Base-by-base conservation (phyloP, 306 rosid genomes). In the Sphenostylis stenocarpa region DNA sequence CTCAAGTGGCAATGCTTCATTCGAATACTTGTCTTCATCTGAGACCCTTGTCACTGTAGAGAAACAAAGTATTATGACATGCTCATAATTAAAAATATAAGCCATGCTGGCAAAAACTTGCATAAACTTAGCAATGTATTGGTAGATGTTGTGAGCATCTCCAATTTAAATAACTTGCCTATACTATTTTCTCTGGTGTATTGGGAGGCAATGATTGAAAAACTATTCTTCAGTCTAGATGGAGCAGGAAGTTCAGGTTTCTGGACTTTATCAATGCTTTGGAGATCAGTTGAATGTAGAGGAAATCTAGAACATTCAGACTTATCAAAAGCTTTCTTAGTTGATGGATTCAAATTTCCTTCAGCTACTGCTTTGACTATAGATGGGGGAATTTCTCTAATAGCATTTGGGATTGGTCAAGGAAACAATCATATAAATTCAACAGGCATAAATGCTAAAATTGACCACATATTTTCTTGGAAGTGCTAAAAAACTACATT, bases 261-360 rank as follows among this genome's bases (percentile, higher is more conserved):
- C 61, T 20, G 72, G 8, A 38, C 60, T 72, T 72, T 78, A 75
- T 26, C 79, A 28, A 63, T 64, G 53, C 56, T 82, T 79, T 80
- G 79, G 73, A 76, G 75, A 69, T 69, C 77, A 55, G 68, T 3
- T 6, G 80, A 79, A 41, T 26, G 79, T 51, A 76, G 73, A 81
- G 68, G 41, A 82, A 60, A 39, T 84, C 60, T 69, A 62, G 81
- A 34, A 56, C 65, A 48, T 29, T 87, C 79, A 61, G 80, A 82
- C 61, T 77, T 75, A 70, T 86, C 89, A 85, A 94, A 94, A 51
- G 91, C 85, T 80, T 90, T 82, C 91, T 87, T 90, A 53, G 90
- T 94, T 72, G 91, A 81, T 23, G 98, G 98, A 51, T 94, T 89
- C 77, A 94, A 48, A 9, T 87, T 78, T 70, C 97, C 98, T 88